Conservation (phyloP, 179 eudicot species). For the Beta macrorhiza region DNA sequence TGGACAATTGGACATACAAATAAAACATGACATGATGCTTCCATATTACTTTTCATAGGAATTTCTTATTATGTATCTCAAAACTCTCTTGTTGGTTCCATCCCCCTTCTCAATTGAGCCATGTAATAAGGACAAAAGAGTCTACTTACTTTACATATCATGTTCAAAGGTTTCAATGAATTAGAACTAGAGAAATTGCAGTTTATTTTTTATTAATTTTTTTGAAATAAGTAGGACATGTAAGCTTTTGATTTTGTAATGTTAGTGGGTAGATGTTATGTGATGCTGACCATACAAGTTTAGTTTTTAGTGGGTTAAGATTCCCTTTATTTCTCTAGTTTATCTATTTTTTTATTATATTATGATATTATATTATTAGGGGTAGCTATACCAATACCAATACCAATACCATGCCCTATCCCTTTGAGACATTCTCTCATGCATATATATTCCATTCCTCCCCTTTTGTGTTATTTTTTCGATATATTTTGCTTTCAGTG, state of each 20-base stretch:
- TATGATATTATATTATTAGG: not conserved
- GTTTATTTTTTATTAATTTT: no score
- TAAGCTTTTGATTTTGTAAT: no score
- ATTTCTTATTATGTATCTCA: not conserved
- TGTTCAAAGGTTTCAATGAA: slow-evolving; percentile 10
- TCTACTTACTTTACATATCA: slow-evolving; percentile 10
- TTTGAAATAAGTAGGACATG: no score
- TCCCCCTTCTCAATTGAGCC: not conserved
- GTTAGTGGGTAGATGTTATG: slow-evolving; percentile 5
- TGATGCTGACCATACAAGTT: not conserved
- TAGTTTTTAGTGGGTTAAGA: slow-evolving; percentile 2
- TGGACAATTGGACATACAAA: not conserved
- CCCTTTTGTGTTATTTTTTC: not conserved
- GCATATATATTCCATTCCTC: not conserved
- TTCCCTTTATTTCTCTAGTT: not conserved
- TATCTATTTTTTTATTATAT: no score
- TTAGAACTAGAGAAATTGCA: not conserved
- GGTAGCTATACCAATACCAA: not conserved
- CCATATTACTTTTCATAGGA: not conserved
- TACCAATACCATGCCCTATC: not conserved
- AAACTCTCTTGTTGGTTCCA: not conserved
- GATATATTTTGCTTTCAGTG: not conserved
- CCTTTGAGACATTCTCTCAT: slow-evolving; percentile 14
- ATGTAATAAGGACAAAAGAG: not conserved
- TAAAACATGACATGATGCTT: not conserved